These are phyloP conservation scores for Chloranthus sessilifolius DNA, from an alignment of 164 flowering plant genomes.

Conservation along the genomic window DNA sequence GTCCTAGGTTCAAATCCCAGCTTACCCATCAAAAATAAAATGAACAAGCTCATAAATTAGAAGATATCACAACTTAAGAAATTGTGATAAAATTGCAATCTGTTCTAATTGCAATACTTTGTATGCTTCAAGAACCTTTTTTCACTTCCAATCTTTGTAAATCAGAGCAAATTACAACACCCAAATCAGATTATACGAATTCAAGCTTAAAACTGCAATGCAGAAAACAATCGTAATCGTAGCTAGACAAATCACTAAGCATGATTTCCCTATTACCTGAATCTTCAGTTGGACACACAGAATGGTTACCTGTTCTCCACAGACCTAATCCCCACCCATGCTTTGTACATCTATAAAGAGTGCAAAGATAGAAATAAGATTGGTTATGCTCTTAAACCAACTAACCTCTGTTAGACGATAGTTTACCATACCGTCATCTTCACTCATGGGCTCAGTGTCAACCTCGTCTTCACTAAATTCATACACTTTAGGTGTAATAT, in stretches of 20 bases:
- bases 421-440: slow-evolving; percentile 68
- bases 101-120: not conserved
- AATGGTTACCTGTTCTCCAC: slow-evolving; percentile 26
- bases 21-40: no score
- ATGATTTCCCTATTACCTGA: slow-evolving; percentile 34
- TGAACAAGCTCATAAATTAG: no score
- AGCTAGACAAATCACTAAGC: slow-evolving; percentile 3
- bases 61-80: no score
- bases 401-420: not conserved
- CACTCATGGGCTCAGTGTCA: slow-evolving; percentile 86
- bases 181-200: not conserved
- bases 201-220: not conserved
- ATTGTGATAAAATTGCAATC: not conserved
- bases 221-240: not conserved
- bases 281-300: slow-evolving; percentile 30
- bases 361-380: slow-evolving; percentile 32
- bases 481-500: slow-evolving; percentile 71
- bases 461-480: slow-evolving; percentile 95
- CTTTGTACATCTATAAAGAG: slow-evolving; percentile 37
- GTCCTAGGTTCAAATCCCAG: no score
- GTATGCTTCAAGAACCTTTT: not conserved
- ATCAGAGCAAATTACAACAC: not conserved
- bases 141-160: not conserved
- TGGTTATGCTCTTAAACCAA: slow-evolving; percentile 9
- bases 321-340: slow-evolving; percentile 26